Base-by-base conservation (phyloP, 2,329 filamentous ascomycete genomes). In the Dryadomyces sulphureus region DNA sequence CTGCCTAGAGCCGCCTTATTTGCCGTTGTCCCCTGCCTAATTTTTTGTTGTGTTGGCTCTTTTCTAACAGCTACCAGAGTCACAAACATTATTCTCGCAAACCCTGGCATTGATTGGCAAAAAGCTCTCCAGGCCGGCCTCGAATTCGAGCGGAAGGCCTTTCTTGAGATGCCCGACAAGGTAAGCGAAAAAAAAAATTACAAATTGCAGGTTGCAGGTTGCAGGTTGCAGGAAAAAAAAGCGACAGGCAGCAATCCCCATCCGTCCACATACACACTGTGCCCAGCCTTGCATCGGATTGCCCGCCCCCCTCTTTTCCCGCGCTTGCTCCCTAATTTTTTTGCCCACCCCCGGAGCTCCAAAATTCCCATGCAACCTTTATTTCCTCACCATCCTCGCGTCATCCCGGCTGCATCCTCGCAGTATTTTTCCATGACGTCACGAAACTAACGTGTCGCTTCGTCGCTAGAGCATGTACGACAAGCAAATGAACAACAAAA, bases 31-130 rank as follows among this genome's bases (percentile, higher is more conserved):
- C 27, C 27, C 27, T 30, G 27, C 14, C 7, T 30, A 30, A 7
- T 30, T 30, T 14, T 14, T 30, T n/a, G 17, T n/a, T 14, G 4
- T 36, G 5, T 36, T 36, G 27, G 27, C 27, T 32, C 11, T 17
- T 22, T n/a, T 36, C 34, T 43, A 27, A 43, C 32, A n/a, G 19
- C 24, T 9, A 7, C 21, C 45, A 77, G 72, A n/a, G 66, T 75
- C 39, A 63, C 71, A 14, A 75, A 72, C 46, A 64, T 71, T 16
- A 61, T 65, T 5, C 60, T 76, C 16, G 70, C 69, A 7, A 61
- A 67, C 51, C 63, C 61, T 3, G 53, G 54, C 14, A 52, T 62
- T 14, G 67, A 72, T 25, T 62, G 60, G 27, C 56, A 62, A 43
- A 64, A 65, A 46, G 62, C 68, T 2, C 57, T 68, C 1, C 55